Base-by-base conservation (phyloP, 2,329 filamentous ascomycete genomes). In the Colletotrichum sp. region DNA sequence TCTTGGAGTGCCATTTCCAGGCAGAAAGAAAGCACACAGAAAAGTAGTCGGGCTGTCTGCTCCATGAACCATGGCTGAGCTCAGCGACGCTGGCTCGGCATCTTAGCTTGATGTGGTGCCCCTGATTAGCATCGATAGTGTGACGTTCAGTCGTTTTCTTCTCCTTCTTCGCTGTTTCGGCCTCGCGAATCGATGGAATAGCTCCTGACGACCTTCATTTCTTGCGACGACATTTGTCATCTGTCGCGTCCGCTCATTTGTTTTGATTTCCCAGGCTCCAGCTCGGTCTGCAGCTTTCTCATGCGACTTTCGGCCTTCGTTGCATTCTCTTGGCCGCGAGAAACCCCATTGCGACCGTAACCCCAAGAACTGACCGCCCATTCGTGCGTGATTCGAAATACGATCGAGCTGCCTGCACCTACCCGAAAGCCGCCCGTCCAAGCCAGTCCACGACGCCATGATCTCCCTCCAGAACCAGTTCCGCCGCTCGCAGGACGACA, bases 401-500 rank as follows among this genome's bases (percentile, higher is more conserved):
- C 27, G 30, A 32, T n/a, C 39, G 15, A 27, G 55, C 25, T 16
- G 27, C 39, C 25, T 16, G 27, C 39, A 16, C 4, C 32, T 25
- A 36, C n/a, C 25, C 27, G 48, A 48, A 22, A 48, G n/a, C 43
- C 8, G 22, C 12, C 43, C 13, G 32, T 32, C 28, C 22, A 8
- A 32, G 16, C 15, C 48, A 13, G 1, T 13, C n/a, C 10, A 52
- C 39, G 39, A 43, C 30, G 25, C 52, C 30, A 73, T 69, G 65
- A 52, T 60, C 9, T 30, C 70, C n/a, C 27, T 76, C 15, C 61
- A 66, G 48, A 75, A 43, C 18, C 74, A 70, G 27, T 30, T 27
- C n/a, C 74, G 70, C 27, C 75, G 66, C 25, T 75, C 77, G 7
- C 67, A 43, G 15, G 77, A 77, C 66, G 74, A 76, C n/a, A 56